phyloP scores from a whole-genome alignment of 2,329 filamentous ascomycete genomes.

The Fusarium zealandicum region DNA sequence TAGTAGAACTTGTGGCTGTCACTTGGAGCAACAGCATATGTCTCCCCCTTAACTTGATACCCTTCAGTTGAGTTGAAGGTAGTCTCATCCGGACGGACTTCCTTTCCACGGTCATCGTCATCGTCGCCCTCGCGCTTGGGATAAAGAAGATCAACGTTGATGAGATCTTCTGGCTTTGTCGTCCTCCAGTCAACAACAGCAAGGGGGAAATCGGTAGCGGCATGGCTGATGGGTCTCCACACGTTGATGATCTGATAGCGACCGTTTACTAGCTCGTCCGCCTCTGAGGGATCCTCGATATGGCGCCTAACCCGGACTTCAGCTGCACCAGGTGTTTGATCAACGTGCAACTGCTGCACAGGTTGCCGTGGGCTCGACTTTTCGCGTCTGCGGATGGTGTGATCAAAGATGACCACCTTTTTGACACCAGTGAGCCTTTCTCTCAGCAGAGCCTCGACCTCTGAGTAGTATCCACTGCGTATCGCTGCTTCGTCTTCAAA shows the following conservation, averaged over 20 bases:
- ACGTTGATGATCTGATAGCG: constrained; percentile 64
- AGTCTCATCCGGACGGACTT: constrained; percentile 24
- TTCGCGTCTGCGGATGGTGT: constrained; percentile 68
- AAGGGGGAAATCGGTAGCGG: constrained; percentile 35
- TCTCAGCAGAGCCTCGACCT: constrained; percentile 65
- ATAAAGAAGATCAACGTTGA: constrained; percentile 37
- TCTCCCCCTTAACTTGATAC: constrained; percentile 36
- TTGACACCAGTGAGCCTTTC: constrained; percentile 62
- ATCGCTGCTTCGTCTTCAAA: constrained; percentile 65
- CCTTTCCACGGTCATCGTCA: constrained; percentile 39
- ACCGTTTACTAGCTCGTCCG: constrained; percentile 45
- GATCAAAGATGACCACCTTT: constrained; percentile 74
- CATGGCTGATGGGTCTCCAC: constrained; percentile 44
- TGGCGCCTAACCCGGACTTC: constrained; percentile 68
- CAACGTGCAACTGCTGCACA: constrained; percentile 74
- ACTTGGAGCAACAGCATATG: constrained; percentile 30
- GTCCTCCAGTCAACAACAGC: constrained; percentile 38
- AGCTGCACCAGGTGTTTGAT: constrained; percentile 71
- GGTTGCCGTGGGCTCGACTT: constrained; percentile 66
- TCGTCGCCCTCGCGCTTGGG: constrained; percentile 31
- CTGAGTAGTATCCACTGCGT: constrained; percentile 64
- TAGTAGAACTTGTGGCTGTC: constrained; percentile 38
- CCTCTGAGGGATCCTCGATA: constrained; percentile 55
- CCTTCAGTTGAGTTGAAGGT: constrained; percentile 30
- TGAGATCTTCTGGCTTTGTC: constrained; percentile 34